Evolutionary conservation across 2,329 filamentous ascomycete genomes (phyloP), one percentile per base, ranked within the genome.

Genomic region (Fonsecaea multimorphosa): DNA sequence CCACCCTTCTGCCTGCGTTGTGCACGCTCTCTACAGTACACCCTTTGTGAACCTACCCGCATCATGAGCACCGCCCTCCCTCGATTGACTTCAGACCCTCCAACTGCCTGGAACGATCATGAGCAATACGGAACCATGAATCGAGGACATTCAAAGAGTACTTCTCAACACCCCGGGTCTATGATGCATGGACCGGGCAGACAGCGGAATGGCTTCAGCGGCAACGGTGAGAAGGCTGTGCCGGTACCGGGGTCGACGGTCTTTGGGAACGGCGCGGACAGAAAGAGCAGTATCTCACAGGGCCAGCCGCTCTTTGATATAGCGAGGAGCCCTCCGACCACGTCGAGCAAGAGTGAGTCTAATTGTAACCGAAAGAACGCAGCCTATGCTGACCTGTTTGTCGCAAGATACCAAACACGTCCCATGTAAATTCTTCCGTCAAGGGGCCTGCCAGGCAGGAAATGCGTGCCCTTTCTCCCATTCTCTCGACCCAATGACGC

Each of bases 341-440:
- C 78, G 61, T 77, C 76, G 67, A 79, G 76, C 73, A 80, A 81
- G 74, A 78, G 75, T 74, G 72, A 68, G 65, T 73, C 40, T 31
- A 61, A 57, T 56, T 22, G 14, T n/a, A 8, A 9, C 19, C 12
- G 5, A 9, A 38, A 7, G 27, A 22, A 40, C 22, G 6, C 46
- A 14, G n/a, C 31, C 24, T 14, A 62, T 60, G 40, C 58, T 65
- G 59, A 68, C 12, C 46, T 16, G 44, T 61, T 52, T 16, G 44
- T 61, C 51, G 34, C 59, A 69, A 97, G 94, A 97, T 79, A 97
- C 95, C 19, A 91, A 93, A 68, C 95, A 98, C 82, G 95, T 99
- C 52, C 95, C 95, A 44, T 99, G 95, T 90, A 98, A 98, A 85
- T 99, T 99, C 90, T 99, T 95, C 80, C 89, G 93, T 61, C 92